Base-by-base conservation (phyloP, 352 stramenopile species). In the Globisporangium canariense region DNA sequence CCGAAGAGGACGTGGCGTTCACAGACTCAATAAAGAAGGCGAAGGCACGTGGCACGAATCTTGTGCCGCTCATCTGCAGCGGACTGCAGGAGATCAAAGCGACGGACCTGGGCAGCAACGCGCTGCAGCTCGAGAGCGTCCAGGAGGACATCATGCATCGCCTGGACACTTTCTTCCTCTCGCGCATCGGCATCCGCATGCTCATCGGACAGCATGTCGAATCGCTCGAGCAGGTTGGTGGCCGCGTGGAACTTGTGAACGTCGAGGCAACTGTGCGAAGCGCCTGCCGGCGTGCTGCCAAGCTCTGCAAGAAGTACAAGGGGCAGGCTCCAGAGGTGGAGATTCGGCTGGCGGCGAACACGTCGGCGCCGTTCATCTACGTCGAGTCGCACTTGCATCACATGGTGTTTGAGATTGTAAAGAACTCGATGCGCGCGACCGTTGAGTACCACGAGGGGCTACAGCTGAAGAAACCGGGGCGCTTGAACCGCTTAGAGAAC, bases 101-200 rank as follows among this genome's bases (percentile, higher is more conserved):
- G 18, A 92, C 85, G 1, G 81, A 91, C 58, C 63, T 90, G 11
- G 83, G 81, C 52, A 73, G 75, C 58, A 86, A 76, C 57, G 78
- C 81, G 25, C 68, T 94, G 58, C 75, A 80, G 53, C 75, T 89
- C 43, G 69, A 76, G 32, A 78, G 70, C 50, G 78, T 86, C 36
- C 86, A 94, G 51, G 86, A 92, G 34, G 83, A 92, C 59, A 73
- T 94, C 51, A 86, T 86, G 64, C 62, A 82, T 40, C 80, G 78
- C 64, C 81, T 99, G 45, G 97, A 99, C 79, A 89, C 91, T 55
- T 99, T 99, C 76, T 99, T 99, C 72, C 89, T 99, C 38, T 96
- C 86, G 22, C 88, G 98, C 28, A 99, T 99, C 66, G 98, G 97
- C 38, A 99, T 99, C 74, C 95, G 98, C 57, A 98, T 99, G 66